A percentile compares a stretch with the other conserved stretches of the same genome.
Evolutionary conservation across 352 stramenopile genomes (phyloP).

Genomic region (Phytopythium aichiense): DNA sequence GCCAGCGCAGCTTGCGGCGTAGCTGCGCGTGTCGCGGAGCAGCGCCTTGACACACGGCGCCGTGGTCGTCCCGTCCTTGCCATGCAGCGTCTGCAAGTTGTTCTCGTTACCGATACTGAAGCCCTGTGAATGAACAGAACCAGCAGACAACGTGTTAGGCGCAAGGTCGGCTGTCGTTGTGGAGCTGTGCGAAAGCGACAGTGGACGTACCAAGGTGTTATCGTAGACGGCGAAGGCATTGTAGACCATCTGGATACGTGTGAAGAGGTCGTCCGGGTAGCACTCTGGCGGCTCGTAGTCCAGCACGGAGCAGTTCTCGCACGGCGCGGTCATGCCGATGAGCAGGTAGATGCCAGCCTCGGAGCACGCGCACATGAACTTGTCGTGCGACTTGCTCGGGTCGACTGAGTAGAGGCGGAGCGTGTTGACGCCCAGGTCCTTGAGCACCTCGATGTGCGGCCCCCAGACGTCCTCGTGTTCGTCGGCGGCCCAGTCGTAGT

Average conservation of each 20-base stretch:
- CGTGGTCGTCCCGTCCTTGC: constrained; percentile 32
- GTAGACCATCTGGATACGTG: constrained; percentile 59
- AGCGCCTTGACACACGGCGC: constrained; percentile 71
- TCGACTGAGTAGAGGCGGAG: constrained; percentile 67
- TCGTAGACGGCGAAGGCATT: constrained; percentile 72
- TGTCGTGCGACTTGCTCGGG: constrained; percentile 55
- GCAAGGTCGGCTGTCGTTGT: too few species aligned
- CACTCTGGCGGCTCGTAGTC: constrained; percentile 38
- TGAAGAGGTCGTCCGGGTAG: constrained; percentile 49
- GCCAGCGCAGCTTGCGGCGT: constrained; percentile 34
- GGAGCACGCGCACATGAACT: constrained; percentile 73
- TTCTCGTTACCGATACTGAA: constrained; percentile 72
- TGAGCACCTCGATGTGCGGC: constrained; percentile 45
- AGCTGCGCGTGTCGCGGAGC: constrained; percentile 52
- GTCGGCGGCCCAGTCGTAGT: constrained; percentile 64
- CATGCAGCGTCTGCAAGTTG: constrained; percentile 47
- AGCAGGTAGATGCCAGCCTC: constrained; percentile 74
- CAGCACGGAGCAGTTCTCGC: constrained; percentile 47
- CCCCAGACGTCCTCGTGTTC: constrained; percentile 54
- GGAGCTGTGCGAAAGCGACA: too few species aligned
- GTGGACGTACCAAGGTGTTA: constrained; percentile 35
- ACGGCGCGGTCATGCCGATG: constrained; percentile 56
- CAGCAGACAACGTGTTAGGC: too few species aligned
- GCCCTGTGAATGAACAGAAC: constrained; percentile 7
- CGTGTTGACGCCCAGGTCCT: constrained; percentile 58